A percentile compares a stretch with the other conserved stretches of the same genome.
phyloP scores from a whole-genome alignment of 331 rosid species.

The Quercus tomentella region DNA sequence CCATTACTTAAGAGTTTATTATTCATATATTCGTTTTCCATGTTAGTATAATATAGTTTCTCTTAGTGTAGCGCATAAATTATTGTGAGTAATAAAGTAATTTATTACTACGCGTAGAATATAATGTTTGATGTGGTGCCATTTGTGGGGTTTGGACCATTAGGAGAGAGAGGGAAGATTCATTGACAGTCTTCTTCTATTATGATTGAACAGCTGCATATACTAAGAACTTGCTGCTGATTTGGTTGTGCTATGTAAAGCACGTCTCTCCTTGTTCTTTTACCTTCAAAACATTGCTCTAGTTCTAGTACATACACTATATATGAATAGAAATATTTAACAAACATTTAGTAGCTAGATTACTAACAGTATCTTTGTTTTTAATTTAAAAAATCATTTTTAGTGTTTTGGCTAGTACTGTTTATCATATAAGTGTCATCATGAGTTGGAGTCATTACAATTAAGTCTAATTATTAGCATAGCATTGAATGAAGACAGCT shows the following conservation, averaged over 20 bases:
- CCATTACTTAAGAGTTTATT: constrained; percentile 7
- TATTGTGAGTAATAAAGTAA: background rate
- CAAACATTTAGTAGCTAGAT: background rate
- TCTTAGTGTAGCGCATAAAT: background rate
- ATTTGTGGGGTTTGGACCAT: background rate
- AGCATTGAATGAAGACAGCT: background rate
- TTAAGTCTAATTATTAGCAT: too few species aligned
- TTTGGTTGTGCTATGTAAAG: background rate
- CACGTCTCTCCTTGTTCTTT: background rate
- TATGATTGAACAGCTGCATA: background rate
- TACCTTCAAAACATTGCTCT: background rate
- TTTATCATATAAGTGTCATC: too few species aligned
- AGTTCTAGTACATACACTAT: background rate
- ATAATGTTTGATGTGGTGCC: background rate
- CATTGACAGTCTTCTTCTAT: background rate
- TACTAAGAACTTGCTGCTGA: background rate
- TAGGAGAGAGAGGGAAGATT: background rate
- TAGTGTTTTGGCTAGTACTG: too few species aligned
- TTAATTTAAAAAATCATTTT: too few species aligned
- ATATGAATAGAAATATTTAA: background rate
- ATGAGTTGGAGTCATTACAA: too few species aligned
- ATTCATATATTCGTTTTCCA: constrained; percentile 18
- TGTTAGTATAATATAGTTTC: background rate
- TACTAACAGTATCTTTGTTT: too few species aligned
- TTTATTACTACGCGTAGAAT: too few species aligned